Conservation (phyloP, 2,329 filamentous ascomycete species). For the Xylaria hypoxylon region DNA sequence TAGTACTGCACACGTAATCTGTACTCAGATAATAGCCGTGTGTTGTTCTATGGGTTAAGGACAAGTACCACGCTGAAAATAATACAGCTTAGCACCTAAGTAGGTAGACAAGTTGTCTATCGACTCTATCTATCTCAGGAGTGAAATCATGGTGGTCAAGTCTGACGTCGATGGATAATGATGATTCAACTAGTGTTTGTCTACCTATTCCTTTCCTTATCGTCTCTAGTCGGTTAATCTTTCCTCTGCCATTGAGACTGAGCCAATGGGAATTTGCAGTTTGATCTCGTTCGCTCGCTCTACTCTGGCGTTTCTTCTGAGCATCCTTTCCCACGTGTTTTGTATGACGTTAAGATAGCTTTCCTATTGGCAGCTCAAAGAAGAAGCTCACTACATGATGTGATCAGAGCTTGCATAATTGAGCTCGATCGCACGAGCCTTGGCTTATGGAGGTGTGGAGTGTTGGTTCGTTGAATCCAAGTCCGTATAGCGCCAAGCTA, state of each 20-base stretch:
- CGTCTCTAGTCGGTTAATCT: background rate
- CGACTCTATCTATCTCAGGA: background rate
- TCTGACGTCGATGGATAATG: slow-evolving; percentile 1
- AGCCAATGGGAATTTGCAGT: background rate
- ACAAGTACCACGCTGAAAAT: too few species aligned
- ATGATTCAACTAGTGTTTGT: background rate
- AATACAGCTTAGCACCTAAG: too few species aligned
- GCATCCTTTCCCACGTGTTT: background rate
- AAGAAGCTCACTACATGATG: background rate
- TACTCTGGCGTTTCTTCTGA: background rate
- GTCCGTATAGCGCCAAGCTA: too few species aligned
- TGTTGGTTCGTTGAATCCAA: background rate
- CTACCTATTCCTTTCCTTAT: background rate
- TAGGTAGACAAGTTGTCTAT: background rate
- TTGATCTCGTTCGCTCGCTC: background rate
- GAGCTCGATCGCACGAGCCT: background rate
- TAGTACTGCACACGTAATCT: too few species aligned
- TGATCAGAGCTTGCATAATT: slow-evolving; percentile 6
- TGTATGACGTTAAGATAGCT: slow-evolving; percentile 4
- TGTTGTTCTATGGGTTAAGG: too few species aligned
- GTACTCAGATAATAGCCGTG: too few species aligned
- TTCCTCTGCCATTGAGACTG: background rate
- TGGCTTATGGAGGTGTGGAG: slow-evolving; percentile 7
- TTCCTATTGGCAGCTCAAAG: background rate
- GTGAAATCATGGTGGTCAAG: slow-evolving; percentile 7